Evolutionary conservation across 768 basidiomycete genomes (phyloP).

Genomic region (Candolleomyces efflorescens): DNA sequence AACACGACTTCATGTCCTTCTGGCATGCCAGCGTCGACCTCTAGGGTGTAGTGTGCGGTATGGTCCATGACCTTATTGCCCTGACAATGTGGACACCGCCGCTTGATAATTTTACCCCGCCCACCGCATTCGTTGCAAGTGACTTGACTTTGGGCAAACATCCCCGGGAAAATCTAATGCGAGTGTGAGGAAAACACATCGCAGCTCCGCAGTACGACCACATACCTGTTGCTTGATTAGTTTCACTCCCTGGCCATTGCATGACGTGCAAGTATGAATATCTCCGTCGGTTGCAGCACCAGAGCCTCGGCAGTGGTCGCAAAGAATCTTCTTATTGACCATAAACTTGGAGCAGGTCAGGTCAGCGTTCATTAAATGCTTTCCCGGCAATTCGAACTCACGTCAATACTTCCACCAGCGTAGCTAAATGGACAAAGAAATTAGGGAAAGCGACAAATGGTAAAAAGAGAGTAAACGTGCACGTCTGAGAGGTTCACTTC

Average conservation of each 20-base stretch:
- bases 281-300: constrained; percentile 89
- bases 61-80: constrained; percentile 82
- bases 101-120: constrained; percentile 73
- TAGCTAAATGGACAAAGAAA: constrained; percentile 44
- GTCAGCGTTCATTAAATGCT: constrained; percentile 4
- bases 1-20: constrained; percentile 93
- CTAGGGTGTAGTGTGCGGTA: constrained; percentile 78
- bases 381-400: constrained; percentile 18
- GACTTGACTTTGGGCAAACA: constrained; percentile 86
- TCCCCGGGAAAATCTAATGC: constrained; percentile 81
- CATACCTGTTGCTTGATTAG: constrained; percentile 75
- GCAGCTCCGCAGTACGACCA: not conserved
- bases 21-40: constrained; percentile 83
- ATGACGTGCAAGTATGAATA: constrained; percentile 82
- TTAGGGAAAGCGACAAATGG: not conserved
- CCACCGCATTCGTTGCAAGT: constrained; percentile 85
- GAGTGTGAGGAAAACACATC: not conserved
- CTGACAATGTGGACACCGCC: constrained; percentile 75
- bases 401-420: constrained; percentile 83
- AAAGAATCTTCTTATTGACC: constrained; percentile 87
- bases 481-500: constrained; percentile 87
- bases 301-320: constrained; percentile 94
- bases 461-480: constrained; percentile 31
- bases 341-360: constrained; percentile 60
- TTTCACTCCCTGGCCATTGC: constrained; percentile 82